These are phyloP conservation scores for Pleurotus giganteus DNA, from an alignment of 768 basidiomycete species.

Conservation along the genomic window DNA sequence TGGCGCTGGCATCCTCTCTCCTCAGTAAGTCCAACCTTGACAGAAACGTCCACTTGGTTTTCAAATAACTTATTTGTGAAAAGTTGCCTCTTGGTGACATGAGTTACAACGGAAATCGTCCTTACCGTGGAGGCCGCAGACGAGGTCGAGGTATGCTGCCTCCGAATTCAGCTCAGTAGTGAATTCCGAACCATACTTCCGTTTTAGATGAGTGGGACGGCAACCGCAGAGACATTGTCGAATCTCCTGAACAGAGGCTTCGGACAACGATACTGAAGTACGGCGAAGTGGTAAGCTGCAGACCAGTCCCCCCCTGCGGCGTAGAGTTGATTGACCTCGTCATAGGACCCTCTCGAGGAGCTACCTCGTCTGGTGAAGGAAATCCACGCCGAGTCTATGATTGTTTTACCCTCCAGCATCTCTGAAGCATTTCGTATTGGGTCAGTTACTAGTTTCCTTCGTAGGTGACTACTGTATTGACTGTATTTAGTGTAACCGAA, in stretches of 20 bases:
- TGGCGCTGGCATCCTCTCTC: neutral
- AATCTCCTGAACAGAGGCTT: constrained; percentile 73
- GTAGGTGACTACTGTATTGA: neutral
- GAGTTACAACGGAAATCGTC: constrained; percentile 52
- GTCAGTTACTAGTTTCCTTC: constrained; percentile 36
- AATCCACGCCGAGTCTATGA: constrained; percentile 56
- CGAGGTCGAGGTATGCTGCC: constrained; percentile 47
- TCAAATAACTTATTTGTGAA: neutral
- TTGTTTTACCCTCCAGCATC: constrained; percentile 53
- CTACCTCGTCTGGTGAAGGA: constrained; percentile 63
- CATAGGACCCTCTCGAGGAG: constrained; percentile 70
- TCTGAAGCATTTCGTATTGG: constrained; percentile 76
- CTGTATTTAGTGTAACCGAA: constrained; percentile 68
- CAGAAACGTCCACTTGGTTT: neutral
- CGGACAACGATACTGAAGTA: constrained; percentile 66
- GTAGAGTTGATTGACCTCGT: constrained; percentile 7
- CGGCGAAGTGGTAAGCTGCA: constrained; percentile 74
- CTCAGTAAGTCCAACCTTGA: constrained; percentile 12
- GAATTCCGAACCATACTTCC: constrained; percentile 15
- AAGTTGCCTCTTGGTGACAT: constrained; percentile 28
- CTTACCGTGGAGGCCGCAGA: constrained; percentile 45
- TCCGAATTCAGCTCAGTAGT: constrained; percentile 10
- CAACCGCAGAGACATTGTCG: constrained; percentile 59
- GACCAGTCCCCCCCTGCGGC: neutral
- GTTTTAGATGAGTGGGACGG: constrained; percentile 66